Percentiles rank a stretch among this genome's conserved stretches.
These are phyloP conservation scores for Primulina eburnea DNA, from an alignment of 257 asterid species.

Conservation along the genomic window DNA sequence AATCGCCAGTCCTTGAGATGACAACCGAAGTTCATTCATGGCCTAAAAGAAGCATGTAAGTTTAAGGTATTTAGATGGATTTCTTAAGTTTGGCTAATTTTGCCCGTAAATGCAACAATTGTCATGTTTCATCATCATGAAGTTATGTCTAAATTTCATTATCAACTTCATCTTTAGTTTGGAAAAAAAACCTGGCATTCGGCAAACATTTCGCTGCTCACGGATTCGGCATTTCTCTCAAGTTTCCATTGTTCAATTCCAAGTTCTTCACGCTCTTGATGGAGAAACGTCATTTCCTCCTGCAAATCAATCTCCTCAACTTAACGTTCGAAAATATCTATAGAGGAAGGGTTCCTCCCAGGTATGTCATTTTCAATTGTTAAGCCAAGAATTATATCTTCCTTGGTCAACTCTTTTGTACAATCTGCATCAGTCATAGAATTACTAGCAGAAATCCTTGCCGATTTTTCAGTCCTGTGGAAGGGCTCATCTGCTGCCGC, in stretches of 20 bases:
- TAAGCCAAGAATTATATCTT: constrained; percentile 25
- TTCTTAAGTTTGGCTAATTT: too few relatives aligned
- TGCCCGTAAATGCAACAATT: neutral
- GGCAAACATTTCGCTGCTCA: constrained; percentile 83
- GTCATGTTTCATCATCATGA: neutral
- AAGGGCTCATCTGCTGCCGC: constrained; percentile 23
- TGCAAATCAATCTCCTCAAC: constrained; percentile 50
- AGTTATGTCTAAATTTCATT: constrained; percentile 4
- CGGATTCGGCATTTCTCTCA: constrained; percentile 91
- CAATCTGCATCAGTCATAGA: constrained; percentile 26
- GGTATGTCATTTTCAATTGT: constrained; percentile 30
- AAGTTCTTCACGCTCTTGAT: constrained; percentile 60
- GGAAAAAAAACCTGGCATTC: constrained; percentile 75
- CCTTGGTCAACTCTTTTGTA: constrained; percentile 30
- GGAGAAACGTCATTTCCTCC: constrained; percentile 61
- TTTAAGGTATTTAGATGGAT: too few relatives aligned
- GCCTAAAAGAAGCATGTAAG: too few relatives aligned
- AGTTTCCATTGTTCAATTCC: constrained; percentile 73
- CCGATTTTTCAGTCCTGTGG: constrained; percentile 19
- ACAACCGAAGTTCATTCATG: too few relatives aligned
- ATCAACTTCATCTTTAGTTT: neutral
- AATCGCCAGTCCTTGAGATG: too few relatives aligned
- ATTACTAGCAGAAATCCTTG: constrained; percentile 32
- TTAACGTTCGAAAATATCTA: constrained; percentile 31
- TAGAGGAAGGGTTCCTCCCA: constrained; percentile 20